Base-by-base conservation (phyloP, 345 rosid genomes). In the Aquilaria yunnanensis region DNA sequence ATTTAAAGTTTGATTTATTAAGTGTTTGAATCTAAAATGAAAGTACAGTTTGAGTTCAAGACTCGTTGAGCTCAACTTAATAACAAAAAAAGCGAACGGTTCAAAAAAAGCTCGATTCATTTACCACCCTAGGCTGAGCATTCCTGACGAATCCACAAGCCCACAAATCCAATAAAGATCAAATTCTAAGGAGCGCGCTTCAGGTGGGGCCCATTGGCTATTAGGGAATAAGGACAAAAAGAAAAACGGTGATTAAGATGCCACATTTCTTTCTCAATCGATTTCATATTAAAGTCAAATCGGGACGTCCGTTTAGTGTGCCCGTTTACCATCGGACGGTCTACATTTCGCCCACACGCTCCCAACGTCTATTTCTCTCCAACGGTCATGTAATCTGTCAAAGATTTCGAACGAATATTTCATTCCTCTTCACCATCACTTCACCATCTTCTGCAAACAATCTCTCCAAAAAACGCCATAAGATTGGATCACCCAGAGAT, bases 301-400 rank as follows among this genome's bases (percentile, higher is more conserved):
- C 78, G 88, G 94, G 88, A 91, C 96, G 96, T 82, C 67, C 23
- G 23, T 23, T 32, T 32, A 29, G n/a, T 61, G 63, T 64, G 78
- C 5, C 81, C 67, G 73, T 74, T 72, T 56, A 52, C 56, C 29
- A 72, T 80, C 84, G 61, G 66, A 82, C 81, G 87, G 83, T 64
- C 45, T 16, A 56, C 63, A 75, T 63, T 57, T 54, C 70, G 34
- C 74, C 48, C 52, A 59, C 47, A 32, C 41, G 43, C 75, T 48
- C 59, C 74, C 72, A 85, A 87, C 96, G 95, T 80, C 77, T 73
- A 78, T 62, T 72, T 78, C 71, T 41, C 41, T 57, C 70, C 70
- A 90, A 93, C 96, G 98, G 96, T 89, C 92, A 67, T 62, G 83
- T 76, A 70, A 56, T 61, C 51, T 23, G 5, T 53, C 46, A 54